These are phyloP conservation scores for Citrus glauca DNA, from an alignment of 345 rosid genomes.

Conservation along the genomic window DNA sequence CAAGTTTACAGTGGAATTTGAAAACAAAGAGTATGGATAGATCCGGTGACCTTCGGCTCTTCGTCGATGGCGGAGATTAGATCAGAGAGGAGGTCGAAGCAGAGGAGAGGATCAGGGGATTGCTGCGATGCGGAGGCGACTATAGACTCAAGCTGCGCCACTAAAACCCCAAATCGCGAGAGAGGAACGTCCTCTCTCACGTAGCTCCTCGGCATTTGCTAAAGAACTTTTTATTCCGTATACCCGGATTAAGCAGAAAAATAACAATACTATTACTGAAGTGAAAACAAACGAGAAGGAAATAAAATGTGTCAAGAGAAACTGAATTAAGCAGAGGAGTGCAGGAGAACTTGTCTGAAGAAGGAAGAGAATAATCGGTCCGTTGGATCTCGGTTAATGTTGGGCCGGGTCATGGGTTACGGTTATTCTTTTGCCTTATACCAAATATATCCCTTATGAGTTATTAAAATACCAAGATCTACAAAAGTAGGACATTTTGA, in stretches of 20 bases:
- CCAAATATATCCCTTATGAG: neutral
- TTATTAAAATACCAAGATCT: neutral
- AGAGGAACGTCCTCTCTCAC: constrained; percentile 81
- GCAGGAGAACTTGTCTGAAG: neutral
- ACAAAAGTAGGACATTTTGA: too few species aligned
- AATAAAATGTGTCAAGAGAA: neutral
- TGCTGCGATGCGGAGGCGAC: constrained; percentile 86
- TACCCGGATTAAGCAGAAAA: too few species aligned
- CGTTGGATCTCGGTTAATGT: neutral
- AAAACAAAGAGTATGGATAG: neutral
- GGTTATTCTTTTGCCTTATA: neutral
- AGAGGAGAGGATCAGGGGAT: constrained; percentile 83
- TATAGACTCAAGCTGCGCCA: constrained; percentile 90
- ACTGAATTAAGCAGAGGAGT: neutral
- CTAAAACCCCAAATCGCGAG: constrained; percentile 91
- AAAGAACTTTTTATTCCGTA: neutral
- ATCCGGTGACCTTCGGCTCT: constrained; percentile 63
- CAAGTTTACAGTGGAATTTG: neutral
- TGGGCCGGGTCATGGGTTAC: neutral
- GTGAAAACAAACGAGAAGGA: neutral
- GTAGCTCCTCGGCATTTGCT: constrained; percentile 61
- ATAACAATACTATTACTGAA: neutral
- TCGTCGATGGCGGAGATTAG: constrained; percentile 83
- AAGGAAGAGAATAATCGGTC: neutral
- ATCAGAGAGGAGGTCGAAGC: constrained; percentile 98